Evolutionary conservation across 805 yeast species (phyloP), one percentile per base, ranked within the genome.

Genomic region (Cyberlindnera sargentensis): DNA sequence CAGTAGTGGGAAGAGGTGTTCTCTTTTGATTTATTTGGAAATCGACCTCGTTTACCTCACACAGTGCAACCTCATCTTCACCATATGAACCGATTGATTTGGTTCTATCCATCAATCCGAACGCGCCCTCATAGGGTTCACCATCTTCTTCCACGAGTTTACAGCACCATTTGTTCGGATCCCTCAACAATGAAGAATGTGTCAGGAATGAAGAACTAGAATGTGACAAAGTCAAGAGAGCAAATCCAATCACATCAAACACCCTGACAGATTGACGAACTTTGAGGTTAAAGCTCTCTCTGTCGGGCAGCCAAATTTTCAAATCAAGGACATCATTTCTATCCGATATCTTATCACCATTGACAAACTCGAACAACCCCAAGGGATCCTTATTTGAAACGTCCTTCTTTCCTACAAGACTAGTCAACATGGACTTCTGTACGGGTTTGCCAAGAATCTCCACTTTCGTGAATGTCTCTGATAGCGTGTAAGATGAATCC

Each of bases 111-210:
- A 93, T 66, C 1, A 90, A 78, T 2, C 98, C 98, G 67, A 93
- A 90, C 41, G 88, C 86, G 31, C 76, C 82, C 52, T 95, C 99
- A 42, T 87, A 89, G 33, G 85, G 82, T 40, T 95, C 96, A 6
- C 91, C 91, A 58, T 90, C 97, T 40, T 91, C 98, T 60, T 93
- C 99, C 1, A 84, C 89, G 24, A 91, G 70, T 45, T 84, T 84
- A 31, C 91, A 57, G 42, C 82, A 72, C 93, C 95, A 88, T 46
- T 64, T 62, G 53, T 84, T 82, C 0, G 90, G 84, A 47, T 83
- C 76, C 31, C 34, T 45, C 3, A 46, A 15, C 5, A 32, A 26
- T 1, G 33, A 30, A 4, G 43, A 41, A 3, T 32, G 27, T 3
- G 46, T 8, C 2, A 50, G 7, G 8, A 47, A 50, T 1, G 51